Conservation (phyloP, 2,329 filamentous ascomycete genomes). For the Nectriaceae sp. region DNA sequence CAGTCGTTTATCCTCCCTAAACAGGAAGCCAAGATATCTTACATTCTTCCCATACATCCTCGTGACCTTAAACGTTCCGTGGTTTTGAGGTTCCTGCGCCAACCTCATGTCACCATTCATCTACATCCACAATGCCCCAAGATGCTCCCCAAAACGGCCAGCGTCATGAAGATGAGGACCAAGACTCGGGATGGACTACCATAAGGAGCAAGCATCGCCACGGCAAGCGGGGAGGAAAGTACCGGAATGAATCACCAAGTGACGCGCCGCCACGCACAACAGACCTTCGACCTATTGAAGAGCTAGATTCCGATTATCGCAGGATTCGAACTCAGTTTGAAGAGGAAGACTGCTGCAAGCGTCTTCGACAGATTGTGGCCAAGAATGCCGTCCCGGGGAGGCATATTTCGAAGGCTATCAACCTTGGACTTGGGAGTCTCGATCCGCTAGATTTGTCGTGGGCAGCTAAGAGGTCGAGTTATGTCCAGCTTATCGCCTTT, state of each 20-base stretch:
- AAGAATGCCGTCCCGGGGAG: constrained; percentile 17
- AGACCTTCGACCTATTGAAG: constrained; percentile 22
- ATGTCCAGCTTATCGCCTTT: constrained; percentile 57
- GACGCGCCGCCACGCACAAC: constrained; percentile 9
- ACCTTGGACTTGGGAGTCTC: constrained; percentile 57
- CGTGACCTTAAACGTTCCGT: background rate
- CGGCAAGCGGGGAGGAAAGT: background rate
- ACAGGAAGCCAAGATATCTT: no score
- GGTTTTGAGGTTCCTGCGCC: background rate
- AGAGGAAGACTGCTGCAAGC: constrained; percentile 25
- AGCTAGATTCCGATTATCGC: constrained; percentile 33
- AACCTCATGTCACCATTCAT: background rate
- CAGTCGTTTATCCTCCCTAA: background rate
- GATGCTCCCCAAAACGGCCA: background rate
- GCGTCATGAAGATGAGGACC: background rate
- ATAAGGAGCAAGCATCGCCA: background rate
- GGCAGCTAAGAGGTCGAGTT: constrained; percentile 48
- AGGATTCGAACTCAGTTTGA: constrained; percentile 30
- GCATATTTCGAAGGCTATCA: constrained; percentile 42
- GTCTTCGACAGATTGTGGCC: constrained; percentile 37
- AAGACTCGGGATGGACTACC: background rate
- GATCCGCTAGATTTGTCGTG: constrained; percentile 50
- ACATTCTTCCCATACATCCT: no score
- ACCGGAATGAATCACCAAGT: background rate
- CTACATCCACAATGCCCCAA: background rate